Conservation (phyloP, 768 basidiomycete genomes). For the Lentinula sp. region DNA sequence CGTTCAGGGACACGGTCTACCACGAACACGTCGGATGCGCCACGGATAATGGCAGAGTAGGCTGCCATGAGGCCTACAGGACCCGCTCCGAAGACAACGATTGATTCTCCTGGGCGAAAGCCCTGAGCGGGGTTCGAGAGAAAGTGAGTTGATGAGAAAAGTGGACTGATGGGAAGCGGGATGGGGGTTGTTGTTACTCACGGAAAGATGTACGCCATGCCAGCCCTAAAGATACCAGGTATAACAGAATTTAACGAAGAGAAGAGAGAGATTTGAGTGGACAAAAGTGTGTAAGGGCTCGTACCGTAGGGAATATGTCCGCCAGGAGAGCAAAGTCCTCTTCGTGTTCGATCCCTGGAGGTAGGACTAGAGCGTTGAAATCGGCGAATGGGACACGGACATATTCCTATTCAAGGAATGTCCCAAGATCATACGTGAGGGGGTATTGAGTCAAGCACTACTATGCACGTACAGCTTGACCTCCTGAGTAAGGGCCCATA, state of each 20-base stretch:
- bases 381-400: conserved; percentile 52
- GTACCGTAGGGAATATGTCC: conserved; percentile 50
- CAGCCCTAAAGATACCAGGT: conserved; percentile 30
- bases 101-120: conserved; percentile 45
- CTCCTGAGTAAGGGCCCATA: conserved; percentile 51
- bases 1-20: conserved; percentile 52
- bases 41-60: conserved; percentile 45
- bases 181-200: conserved; percentile 10
- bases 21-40: conserved; percentile 47
- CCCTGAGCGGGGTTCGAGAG: conserved; percentile 20
- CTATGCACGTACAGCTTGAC: conserved; percentile 35
- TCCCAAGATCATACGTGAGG: background rate
- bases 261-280: background rate
- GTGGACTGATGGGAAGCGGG: background rate
- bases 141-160: background rate
- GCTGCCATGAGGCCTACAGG: conserved; percentile 55
- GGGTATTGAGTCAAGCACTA: background rate
- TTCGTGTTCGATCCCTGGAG: conserved; percentile 46
- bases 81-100: conserved; percentile 49
- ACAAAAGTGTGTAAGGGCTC: conserved; percentile 5
- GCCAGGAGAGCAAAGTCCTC: conserved; percentile 50
- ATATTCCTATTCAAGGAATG: conserved; percentile 32
- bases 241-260: background rate
- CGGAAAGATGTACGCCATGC: conserved; percentile 46
- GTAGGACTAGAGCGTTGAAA: conserved; percentile 47